Evolutionary conservation across 208 protist genomes (phyloP).

Genomic region (Leishmania major): DNA sequence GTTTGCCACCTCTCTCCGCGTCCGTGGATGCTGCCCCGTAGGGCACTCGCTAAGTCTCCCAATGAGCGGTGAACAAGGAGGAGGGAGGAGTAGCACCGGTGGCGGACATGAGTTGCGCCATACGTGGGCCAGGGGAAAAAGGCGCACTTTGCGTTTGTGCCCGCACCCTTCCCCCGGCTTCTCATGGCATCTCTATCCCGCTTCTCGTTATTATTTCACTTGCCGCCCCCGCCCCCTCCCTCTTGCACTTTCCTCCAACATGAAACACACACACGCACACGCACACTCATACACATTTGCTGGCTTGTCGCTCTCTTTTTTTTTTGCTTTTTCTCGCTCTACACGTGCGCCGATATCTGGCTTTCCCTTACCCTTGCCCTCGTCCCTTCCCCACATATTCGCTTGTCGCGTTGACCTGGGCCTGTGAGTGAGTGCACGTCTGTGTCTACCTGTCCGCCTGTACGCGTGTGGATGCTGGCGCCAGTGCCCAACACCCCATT

Average conservation of each 20-base stretch:
- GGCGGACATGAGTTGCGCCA: not conserved
- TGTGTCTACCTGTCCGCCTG: not conserved
- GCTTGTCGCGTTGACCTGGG: not conserved
- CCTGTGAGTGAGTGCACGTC: not conserved
- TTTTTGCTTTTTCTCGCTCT: not conserved
- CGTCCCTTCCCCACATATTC: not conserved
- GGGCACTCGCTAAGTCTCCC: not conserved
- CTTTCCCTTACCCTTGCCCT: not conserved
- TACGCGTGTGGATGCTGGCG: not conserved
- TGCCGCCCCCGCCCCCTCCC: not conserved
- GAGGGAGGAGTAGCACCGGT: not conserved
- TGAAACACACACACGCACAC: not conserved
- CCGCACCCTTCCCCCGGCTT: not conserved
- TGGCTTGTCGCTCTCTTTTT: not conserved
- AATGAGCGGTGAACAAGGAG: not conserved
- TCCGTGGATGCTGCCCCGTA: not conserved
- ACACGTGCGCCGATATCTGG: not conserved
- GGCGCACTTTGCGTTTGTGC: slow-evolving; percentile 1
- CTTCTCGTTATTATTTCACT: not conserved
- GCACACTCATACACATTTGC: not conserved
- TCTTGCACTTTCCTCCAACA: not conserved
- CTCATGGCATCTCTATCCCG: not conserved
- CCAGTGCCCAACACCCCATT: not conserved
- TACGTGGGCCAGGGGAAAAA: not conserved
- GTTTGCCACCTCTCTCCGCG: not conserved